phyloP scores from a whole-genome alignment of 768 basidiomycete species.

The Grammothele lineata region DNA sequence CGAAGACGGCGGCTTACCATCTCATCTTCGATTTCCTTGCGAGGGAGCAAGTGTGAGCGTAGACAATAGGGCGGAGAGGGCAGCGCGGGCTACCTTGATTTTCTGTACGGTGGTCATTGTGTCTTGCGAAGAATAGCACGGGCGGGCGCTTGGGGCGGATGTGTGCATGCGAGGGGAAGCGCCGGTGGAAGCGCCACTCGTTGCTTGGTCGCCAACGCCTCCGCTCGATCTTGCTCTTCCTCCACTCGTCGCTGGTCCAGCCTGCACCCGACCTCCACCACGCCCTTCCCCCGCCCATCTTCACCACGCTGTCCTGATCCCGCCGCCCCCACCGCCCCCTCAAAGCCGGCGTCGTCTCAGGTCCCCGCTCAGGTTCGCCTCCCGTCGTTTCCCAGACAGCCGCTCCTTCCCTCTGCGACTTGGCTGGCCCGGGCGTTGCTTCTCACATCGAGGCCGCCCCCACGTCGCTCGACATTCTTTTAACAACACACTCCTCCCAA shows the following conservation, averaged over 20 bases:
- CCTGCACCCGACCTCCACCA: background rate
- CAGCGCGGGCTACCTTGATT: constrained; percentile 57
- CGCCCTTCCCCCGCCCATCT: background rate
- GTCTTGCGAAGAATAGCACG: constrained; percentile 7
- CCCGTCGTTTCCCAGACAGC: constrained; percentile 16
- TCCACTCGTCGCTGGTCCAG: constrained; percentile 3
- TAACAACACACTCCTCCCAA: background rate
- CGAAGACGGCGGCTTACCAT: constrained; percentile 57
- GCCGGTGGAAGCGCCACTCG: too few species aligned
- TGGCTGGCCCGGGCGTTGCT: constrained; percentile 22
- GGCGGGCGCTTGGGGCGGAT: constrained; percentile 2
- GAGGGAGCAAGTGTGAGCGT: background rate
- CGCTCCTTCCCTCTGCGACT: constrained; percentile 20
- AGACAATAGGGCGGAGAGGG: background rate
- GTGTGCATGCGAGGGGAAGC: too few species aligned
- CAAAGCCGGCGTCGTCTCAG: constrained; percentile 5
- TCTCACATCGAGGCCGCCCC: constrained; percentile 16
- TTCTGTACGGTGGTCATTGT: constrained; percentile 89
- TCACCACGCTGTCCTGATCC: constrained; percentile 2
- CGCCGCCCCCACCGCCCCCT: background rate
- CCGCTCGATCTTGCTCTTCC: too few species aligned
- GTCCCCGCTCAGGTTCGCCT: constrained; percentile 16
- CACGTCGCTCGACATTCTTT: constrained; percentile 22
- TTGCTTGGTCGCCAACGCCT: too few species aligned
- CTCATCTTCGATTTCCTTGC: constrained; percentile 92